Evolutionary conservation across 148 eudicot genomes (phyloP), one percentile per base, ranked within the genome.

Genomic region (Rhododendron griersonianum): DNA sequence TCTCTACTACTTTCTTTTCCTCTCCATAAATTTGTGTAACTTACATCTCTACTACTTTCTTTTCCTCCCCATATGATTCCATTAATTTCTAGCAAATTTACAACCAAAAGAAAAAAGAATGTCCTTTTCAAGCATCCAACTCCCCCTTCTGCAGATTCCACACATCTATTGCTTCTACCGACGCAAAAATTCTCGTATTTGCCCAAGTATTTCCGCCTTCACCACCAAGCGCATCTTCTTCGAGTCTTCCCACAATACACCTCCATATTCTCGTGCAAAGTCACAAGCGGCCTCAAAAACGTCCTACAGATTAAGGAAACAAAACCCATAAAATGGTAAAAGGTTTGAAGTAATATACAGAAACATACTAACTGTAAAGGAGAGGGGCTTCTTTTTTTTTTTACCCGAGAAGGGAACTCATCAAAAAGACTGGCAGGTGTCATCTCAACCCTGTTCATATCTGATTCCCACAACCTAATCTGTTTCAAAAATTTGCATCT

Each of bases 381-480:
- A 65, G 65, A 53, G n/a, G 30, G 35, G 33, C 7, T 85, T 30
- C 8, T 14, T 71, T 61, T 48, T 80, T 91, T 47, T 48, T 80
- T 91, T 87, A 96, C 99, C 92, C 86, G 89, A 7, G 99, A 91
- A 33, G 98, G 93, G 84, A 95, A 96, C 83, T 93, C 98, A 59
- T 95, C 99, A 87, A 89, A 91, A 30, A 92, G 87, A 91, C 92
- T 93, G 69, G 98, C 94, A 65, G 93, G 92, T 63, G 91, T 59
- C 91, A 90, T 91, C 89, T 95, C 99, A 78, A 95, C 98, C 88
- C 99, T 90, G 55, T 96, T 96, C 89, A 92, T 82, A 90, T 95
- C 98, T 7, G 99, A 92, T 90, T 96, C 98, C 99, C 99, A 96
- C 87, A 96, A 87, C 89, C 99, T 92, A 76, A 96, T 93, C 98